phyloP scores from a whole-genome alignment of 768 basidiomycete species.

The Naganishia onofrii region DNA sequence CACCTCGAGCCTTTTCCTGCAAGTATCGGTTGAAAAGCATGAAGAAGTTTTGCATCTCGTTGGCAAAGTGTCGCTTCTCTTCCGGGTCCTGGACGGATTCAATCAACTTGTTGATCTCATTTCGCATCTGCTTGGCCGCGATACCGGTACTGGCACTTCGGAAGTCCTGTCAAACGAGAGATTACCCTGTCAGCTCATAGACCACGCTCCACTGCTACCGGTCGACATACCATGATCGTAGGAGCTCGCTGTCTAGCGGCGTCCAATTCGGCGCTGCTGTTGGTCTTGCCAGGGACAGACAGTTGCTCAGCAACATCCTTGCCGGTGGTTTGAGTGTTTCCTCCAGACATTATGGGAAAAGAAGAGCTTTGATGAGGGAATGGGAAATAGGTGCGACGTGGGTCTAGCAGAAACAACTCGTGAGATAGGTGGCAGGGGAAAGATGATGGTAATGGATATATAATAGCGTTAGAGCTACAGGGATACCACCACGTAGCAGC shows the following conservation, averaged over 20 bases:
- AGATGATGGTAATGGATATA: neutral
- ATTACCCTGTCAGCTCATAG: neutral
- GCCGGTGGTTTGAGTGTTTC: constrained; percentile 14
- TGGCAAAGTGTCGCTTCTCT: constrained; percentile 84
- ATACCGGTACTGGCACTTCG: constrained; percentile 22
- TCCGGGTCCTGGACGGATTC: constrained; percentile 65
- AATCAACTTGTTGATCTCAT: constrained; percentile 93
- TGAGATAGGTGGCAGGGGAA: neutral
- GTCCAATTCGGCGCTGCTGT: neutral
- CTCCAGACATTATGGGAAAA: constrained; percentile 12
- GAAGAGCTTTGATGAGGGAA: neutral
- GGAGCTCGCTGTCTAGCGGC: constrained; percentile 23
- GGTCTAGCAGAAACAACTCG: neutral
- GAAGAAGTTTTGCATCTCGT: constrained; percentile 95
- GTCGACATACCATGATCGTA: constrained; percentile 14
- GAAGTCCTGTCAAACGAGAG: constrained; percentile 8
- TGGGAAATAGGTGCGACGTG: neutral
- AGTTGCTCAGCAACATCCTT: constrained; percentile 17
- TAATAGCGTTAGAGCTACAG: neutral
- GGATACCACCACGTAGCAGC: neutral
- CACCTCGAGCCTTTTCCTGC: constrained; percentile 76
- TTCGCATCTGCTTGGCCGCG: constrained; percentile 85
- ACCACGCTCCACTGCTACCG: neutral
- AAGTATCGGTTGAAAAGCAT: constrained; percentile 93
- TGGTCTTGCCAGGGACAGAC: constrained; percentile 15